Evolutionary conservation across 306 rosid genomes (phyloP), one percentile per base, ranked within the genome.

Genomic region (Vicia sativa): DNA sequence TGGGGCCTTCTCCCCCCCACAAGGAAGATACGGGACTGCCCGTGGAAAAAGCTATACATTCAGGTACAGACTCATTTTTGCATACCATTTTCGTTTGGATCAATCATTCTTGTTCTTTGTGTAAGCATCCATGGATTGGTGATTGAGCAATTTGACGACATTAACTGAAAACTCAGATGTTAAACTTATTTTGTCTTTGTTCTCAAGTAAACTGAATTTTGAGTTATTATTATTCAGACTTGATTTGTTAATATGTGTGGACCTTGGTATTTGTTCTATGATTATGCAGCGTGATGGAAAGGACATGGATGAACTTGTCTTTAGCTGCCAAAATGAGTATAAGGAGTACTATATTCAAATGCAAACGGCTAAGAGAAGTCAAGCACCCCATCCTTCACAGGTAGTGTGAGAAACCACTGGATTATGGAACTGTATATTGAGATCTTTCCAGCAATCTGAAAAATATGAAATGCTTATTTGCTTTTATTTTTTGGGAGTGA

Each of bases 291-390:
- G 98, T 57, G 98, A 93, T 72, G 96, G 63, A 66, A 91, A 93
- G 73, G 98, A 88, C 85, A 90, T 88, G 96, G 78, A 25, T 52
- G 90, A 90, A 65, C 88, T 90, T 71, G 96, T 90, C 54, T 79
- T 83, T 71, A 87, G 56, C 78, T 93, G 97, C 70, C 79, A 81
- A 39, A 68, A 75, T 61, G 98, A 93, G 81, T 93, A 86, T 76
- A 93, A 93, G 78, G 91, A 90, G 86, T 93, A 93, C 78, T 93
- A 90, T 78, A 82, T 93, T 65, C 98, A 93, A 85, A 93, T 93
- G 97, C 98, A 93, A 86, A 91, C 87, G 2, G 95, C 97, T 60
- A 90, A 93, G 80, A 77, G 97, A 79, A 88, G 95, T 80, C 96
- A 93, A 78, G 89, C 89, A 34, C 98, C 98, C 67, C 93, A 66